Conservation (phyloP, 345 rosid species). For the Carallia brachiata region DNA sequence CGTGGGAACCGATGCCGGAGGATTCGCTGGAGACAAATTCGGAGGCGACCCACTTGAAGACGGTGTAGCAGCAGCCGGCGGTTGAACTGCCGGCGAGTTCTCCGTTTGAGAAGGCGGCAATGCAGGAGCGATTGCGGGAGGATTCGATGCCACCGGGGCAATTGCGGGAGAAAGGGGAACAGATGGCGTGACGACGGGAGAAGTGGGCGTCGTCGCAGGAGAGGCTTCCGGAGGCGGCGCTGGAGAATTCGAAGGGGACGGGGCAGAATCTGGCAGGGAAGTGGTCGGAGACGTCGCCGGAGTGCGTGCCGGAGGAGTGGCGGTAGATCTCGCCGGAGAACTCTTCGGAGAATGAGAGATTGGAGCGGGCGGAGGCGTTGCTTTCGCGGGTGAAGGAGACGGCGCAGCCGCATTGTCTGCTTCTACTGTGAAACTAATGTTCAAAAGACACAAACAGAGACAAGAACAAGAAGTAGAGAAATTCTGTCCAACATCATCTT, state of each 20-base stretch:
- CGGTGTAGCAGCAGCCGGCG: slow-evolving; percentile 15
- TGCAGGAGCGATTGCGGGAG: slow-evolving; percentile 15
- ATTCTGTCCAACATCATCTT: slow-evolving; percentile 21
- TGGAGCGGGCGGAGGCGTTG: background rate
- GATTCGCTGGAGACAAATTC: slow-evolving; percentile 15
- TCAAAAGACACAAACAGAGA: slow-evolving; percentile 22
- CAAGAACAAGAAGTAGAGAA: slow-evolving; percentile 10
- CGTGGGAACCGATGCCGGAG: slow-evolving; percentile 15
- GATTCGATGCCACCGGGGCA: slow-evolving; percentile 2
- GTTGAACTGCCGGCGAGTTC: background rate
- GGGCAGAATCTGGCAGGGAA: slow-evolving; percentile 1
- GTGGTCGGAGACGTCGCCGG: background rate
- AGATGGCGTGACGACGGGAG: slow-evolving; percentile 9
- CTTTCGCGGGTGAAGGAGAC: slow-evolving; percentile 32
- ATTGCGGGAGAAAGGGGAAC: slow-evolving; percentile 8
- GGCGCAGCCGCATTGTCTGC: slow-evolving; percentile 43
- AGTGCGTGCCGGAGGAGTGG: slow-evolving; percentile 7
- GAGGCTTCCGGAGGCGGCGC: slow-evolving; percentile 15
- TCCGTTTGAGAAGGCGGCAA: slow-evolving; percentile 20
- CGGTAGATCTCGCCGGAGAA: background rate
- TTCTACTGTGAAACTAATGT: slow-evolving; percentile 14
- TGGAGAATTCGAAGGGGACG: slow-evolving; percentile 12
- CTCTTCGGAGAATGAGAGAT: slow-evolving; percentile 5
- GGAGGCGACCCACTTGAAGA: slow-evolving; percentile 23
- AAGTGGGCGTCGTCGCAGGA: slow-evolving; percentile 6